Conservation (phyloP, 495 filamentous ascomycete genomes). For the Filosporella fistucella region DNA sequence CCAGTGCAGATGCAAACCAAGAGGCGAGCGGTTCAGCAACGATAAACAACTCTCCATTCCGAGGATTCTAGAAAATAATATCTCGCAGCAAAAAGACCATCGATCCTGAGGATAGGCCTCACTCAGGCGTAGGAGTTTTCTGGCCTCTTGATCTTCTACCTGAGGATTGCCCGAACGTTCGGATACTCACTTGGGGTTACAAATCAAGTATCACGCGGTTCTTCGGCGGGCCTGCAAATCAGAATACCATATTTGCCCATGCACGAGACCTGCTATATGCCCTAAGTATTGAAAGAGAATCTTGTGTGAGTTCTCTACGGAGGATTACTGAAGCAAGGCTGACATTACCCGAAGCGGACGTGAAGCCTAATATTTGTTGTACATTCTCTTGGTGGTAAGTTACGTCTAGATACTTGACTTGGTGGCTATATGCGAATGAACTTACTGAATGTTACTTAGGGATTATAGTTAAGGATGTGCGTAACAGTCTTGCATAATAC, state of each 20-base stretch:
- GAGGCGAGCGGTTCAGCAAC: background rate
- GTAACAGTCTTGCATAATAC: background rate
- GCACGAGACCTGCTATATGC: constrained; percentile 31
- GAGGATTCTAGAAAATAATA: too few relatives aligned
- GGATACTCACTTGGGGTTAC: constrained; percentile 38
- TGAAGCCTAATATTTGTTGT: constrained; percentile 16
- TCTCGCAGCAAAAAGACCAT: background rate
- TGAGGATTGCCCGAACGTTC: constrained; percentile 22
- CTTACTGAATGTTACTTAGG: constrained; percentile 2
- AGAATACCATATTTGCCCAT: constrained; percentile 32
- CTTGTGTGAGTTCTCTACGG: constrained; percentile 1
- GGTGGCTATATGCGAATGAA: background rate
- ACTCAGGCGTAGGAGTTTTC: constrained; percentile 11
- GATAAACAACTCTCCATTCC: background rate
- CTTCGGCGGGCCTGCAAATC: constrained; percentile 15
- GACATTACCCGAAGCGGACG: background rate
- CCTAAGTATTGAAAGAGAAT: constrained; percentile 1
- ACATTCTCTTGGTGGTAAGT: constrained; percentile 21
- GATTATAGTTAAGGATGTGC: constrained; percentile 20
- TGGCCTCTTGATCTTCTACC: constrained; percentile 37
- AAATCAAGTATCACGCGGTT: constrained; percentile 32
- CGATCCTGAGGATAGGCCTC: background rate
- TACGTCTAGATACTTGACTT: background rate
- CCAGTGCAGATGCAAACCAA: background rate
- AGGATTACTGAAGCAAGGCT: background rate